Evolutionary conservation across 352 stramenopile genomes (phyloP).

Genomic region (Pythium aphanidermatum): DNA sequence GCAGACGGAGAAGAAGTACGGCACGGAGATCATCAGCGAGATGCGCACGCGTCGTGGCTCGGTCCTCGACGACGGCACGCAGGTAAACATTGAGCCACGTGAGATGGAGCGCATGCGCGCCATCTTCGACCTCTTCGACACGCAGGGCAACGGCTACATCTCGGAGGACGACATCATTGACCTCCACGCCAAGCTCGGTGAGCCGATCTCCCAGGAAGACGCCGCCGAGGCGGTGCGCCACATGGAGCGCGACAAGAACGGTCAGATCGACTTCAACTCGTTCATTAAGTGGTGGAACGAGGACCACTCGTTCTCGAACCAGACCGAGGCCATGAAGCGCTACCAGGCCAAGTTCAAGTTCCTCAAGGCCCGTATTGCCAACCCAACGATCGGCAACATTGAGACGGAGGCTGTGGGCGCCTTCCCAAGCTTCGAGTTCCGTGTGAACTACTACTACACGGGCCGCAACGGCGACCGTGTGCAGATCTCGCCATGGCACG

Average conservation of each 20-base stretch:
- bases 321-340: constrained; percentile 77
- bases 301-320: constrained; percentile 54
- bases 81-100: constrained; percentile 68
- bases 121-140: constrained; percentile 81
- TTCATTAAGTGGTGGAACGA: constrained; percentile 90
- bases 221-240: constrained; percentile 59
- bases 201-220: constrained; percentile 73
- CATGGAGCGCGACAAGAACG: constrained; percentile 55
- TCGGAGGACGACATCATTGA: constrained; percentile 69
- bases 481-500: constrained; percentile 97
- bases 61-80: constrained; percentile 71
- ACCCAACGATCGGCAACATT: constrained; percentile 73
- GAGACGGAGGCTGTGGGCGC: constrained; percentile 68
- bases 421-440: constrained; percentile 88
- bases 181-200: constrained; percentile 75
- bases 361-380: constrained; percentile 81
- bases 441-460: constrained; percentile 88
- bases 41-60: constrained; percentile 52
- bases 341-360: constrained; percentile 89
- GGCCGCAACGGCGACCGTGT: constrained; percentile 57
- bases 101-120: constrained; percentile 85
- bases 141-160: constrained; percentile 77
- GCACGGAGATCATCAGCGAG: constrained; percentile 42
- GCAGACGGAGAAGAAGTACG: constrained; percentile 74
- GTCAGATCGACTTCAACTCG: constrained; percentile 79